A percentile compares a stretch with the other conserved stretches of the same genome.
These are phyloP conservation scores for Aquanectria penicillioides DNA, from an alignment of 2,329 filamentous ascomycete species.

Conservation along the genomic window DNA sequence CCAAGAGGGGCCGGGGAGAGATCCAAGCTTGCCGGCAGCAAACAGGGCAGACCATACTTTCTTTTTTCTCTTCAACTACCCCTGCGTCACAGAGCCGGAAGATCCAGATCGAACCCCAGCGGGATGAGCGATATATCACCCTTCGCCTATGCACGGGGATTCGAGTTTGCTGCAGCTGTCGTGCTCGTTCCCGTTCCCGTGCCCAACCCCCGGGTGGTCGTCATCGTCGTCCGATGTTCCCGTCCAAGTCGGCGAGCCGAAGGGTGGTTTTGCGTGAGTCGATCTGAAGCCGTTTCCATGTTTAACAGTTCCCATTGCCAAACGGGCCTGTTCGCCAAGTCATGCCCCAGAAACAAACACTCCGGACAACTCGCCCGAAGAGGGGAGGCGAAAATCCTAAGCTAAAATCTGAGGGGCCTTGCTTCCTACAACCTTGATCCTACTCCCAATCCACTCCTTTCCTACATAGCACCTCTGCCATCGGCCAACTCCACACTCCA, in stretches of 20 bases:
- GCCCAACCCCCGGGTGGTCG: neutral
- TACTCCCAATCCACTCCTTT: neutral
- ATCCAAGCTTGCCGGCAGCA: constrained; percentile 13
- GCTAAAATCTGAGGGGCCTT: neutral
- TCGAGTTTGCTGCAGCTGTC: no score
- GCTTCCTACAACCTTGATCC: neutral
- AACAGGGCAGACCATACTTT: constrained; percentile 8
- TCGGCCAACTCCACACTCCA: constrained; percentile 9
- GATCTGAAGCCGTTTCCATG: no score
- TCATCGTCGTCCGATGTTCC: neutral
- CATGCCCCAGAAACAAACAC: no score
- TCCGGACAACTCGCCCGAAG: no score
- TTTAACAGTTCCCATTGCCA: no score
- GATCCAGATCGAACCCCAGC: constrained; percentile 16
- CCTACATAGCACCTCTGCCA: neutral
- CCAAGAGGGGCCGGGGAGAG: constrained; percentile 2
- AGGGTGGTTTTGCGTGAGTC: no score
- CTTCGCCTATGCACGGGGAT: neutral
- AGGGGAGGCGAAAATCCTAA: no score
- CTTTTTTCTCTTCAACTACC: neutral
- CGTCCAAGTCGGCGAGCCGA: no score
- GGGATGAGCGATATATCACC: constrained; percentile 16
- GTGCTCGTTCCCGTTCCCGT: neutral
- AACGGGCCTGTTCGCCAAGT: no score
- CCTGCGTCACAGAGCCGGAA: constrained; percentile 16